phyloP scores from a whole-genome alignment of 257 asterid genomes.

The Solanum okadae region DNA sequence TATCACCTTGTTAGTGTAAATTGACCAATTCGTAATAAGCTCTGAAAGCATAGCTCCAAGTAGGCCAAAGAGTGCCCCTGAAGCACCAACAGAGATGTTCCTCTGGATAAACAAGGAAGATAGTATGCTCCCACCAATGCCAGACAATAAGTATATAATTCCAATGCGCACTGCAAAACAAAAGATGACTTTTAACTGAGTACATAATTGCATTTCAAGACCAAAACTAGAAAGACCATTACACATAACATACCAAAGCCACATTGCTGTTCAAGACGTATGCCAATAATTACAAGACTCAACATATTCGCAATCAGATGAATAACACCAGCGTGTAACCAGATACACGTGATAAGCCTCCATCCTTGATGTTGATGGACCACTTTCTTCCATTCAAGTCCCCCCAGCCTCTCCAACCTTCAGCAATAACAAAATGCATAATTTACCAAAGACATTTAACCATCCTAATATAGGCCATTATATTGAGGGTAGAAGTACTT shows the following conservation, averaged over 20 bases:
- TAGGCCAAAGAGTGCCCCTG: conserved; percentile 95
- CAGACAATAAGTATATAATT: conserved; percentile 58
- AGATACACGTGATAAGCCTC: conserved; percentile 81
- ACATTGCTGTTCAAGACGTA: conserved; percentile 89
- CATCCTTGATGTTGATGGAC: conserved; percentile 74
- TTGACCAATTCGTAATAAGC: conserved; percentile 83
- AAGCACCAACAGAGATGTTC: conserved; percentile 78
- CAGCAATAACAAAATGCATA: conserved; percentile 4
- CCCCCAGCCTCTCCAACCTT: conserved; percentile 76
- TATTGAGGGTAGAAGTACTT: background rate
- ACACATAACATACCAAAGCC: conserved; percentile 57
- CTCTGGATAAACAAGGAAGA: conserved; percentile 58
- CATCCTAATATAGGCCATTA: background rate
- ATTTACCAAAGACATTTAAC: background rate
- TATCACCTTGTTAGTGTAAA: conserved; percentile 71
- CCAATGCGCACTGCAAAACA: conserved; percentile 54
- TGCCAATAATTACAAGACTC: conserved; percentile 69
- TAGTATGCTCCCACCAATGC: conserved; percentile 76
- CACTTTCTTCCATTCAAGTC: conserved; percentile 62
- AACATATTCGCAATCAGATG: conserved; percentile 78
- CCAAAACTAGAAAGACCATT: background rate
- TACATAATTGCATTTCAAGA: background rate
- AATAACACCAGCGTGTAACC: conserved; percentile 87
- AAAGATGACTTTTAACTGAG: background rate
- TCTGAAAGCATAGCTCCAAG: conserved; percentile 96